Evolutionary conservation across 2,329 filamentous ascomycete species (phyloP).

Genomic region (Scytalidium sp.): DNA sequence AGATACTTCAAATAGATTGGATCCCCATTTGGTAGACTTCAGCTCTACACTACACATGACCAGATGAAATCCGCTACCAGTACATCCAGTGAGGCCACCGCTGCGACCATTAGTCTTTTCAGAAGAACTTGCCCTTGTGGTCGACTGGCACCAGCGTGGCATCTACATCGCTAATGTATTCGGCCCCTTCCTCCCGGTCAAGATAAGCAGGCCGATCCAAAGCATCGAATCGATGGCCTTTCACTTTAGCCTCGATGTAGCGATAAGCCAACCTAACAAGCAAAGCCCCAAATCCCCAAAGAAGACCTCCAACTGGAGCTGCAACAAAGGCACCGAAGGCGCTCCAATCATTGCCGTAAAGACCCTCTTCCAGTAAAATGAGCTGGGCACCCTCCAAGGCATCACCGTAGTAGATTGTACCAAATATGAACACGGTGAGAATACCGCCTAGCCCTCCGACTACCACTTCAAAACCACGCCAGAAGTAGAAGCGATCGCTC

Average conservation of each 20-base stretch:
- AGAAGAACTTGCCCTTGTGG: slow-evolving; percentile 30
- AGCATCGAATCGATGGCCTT: slow-evolving; percentile 63
- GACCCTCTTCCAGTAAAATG: slow-evolving; percentile 67
- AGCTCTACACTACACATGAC: no score
- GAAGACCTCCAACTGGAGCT: slow-evolving; percentile 70
- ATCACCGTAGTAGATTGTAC: slow-evolving; percentile 72
- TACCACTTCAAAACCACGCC: slow-evolving; percentile 78
- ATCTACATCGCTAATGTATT: slow-evolving; percentile 14
- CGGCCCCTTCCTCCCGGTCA: slow-evolving; percentile 16
- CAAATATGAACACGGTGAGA: slow-evolving; percentile 77
- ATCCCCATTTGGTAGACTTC: no score
- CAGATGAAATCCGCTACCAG: no score
- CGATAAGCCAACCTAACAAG: slow-evolving; percentile 56
- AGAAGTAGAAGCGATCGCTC: slow-evolving; percentile 63
- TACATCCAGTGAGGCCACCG: no score
- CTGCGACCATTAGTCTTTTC: background rate
- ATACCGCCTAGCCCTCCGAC: slow-evolving; percentile 75
- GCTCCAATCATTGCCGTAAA: slow-evolving; percentile 77
- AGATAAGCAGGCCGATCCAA: slow-evolving; percentile 52
- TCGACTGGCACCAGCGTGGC: slow-evolving; percentile 21
- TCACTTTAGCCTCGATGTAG: slow-evolving; percentile 53
- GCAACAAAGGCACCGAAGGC: slow-evolving; percentile 81
- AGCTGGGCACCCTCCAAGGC: slow-evolving; percentile 61
- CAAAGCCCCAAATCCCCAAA: slow-evolving; percentile 67
- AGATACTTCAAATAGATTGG: no score